Percentiles rank a stretch among this genome's conserved stretches.
phyloP scores from a whole-genome alignment of 495 filamentous ascomycete species.

The Entonaema liquescens region DNA sequence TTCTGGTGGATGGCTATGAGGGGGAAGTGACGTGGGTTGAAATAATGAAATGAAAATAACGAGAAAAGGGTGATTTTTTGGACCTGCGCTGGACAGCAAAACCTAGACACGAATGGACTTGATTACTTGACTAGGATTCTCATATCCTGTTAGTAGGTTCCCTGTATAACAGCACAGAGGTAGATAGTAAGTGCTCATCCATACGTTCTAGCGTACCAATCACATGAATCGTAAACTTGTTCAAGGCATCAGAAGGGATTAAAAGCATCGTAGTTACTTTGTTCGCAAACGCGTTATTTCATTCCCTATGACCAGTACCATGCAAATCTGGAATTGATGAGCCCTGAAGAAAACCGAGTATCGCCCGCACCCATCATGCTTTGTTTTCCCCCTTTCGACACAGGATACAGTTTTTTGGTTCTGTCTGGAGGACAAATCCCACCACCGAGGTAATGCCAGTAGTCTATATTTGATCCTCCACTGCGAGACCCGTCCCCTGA shows the following conservation, averaged over 20 bases:
- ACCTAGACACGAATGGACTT: neutral
- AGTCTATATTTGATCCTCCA: conserved; percentile 20
- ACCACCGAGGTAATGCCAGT: conserved; percentile 26
- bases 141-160: neutral
- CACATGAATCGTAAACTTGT: neutral
- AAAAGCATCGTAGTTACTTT: conserved; percentile 14
- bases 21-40: neutral
- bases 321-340: conserved; percentile 43
- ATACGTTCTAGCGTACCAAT: neutral
- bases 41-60: neutral
- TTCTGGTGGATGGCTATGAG: neutral
- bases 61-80: neutral
- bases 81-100: neutral
- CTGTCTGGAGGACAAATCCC: conserved; percentile 21
- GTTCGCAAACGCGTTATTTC: conserved; percentile 45
- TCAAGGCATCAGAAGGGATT: conserved; percentile 10
- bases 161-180: neutral
- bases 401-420: conserved; percentile 2
- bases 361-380: conserved; percentile 38
- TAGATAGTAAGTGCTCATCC: neutral
- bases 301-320: conserved; percentile 48
- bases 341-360: conserved; percentile 39
- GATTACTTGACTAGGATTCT: neutral
- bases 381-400: conserved; percentile 26
- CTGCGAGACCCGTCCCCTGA: conserved; percentile 27